Base-by-base conservation (phyloP, 345 rosid species). In the Syzygium oleosum region DNA sequence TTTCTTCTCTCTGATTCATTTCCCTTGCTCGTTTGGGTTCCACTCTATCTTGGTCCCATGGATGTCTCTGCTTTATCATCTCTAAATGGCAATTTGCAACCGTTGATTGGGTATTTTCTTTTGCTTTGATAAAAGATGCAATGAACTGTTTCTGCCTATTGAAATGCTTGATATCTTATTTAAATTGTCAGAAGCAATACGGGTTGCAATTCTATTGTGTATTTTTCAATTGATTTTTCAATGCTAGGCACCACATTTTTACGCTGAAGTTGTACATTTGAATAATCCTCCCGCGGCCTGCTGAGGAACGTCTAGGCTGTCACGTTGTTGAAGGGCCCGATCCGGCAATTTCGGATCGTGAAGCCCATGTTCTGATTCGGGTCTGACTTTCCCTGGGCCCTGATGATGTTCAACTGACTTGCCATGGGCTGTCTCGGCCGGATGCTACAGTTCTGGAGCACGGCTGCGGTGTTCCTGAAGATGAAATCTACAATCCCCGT, bases 261-360 rank as follows among this genome's bases (percentile, higher is more conserved):
- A 14, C 19, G 49, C 21, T 68, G 46, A 68, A 68, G 79, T 68
- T 34, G 49, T 19, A 4, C 83, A 73, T 73, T 19, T 38, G 49
- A 38, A 73, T 88, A 89, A 27, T 88, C 89, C 89, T 87, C 91
- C 94, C 93, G 90, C 7, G 95, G 93, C 89, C 88, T 63, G 15
- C 95, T 93, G 3, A 90, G 91, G 88, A 63, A 90, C 0, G 89
- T 88, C 31, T 84, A 46, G 22, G 68, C 92, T 51, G 85, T 61
- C 51, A 90, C 78, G 23, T 85, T 52, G 27, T 38, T 84, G 15
- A 77, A 56, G 6, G 91, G 84, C 46, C 46, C 84, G n/a, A 90
- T 80, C 27, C 34, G 77, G 63, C 91, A 88, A 25, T 87, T 58
- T 59, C 89, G 92, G 91, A 91, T 87, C 1, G 85, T 85, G 21